Conservation (phyloP, 176 grass and related monocot species). For the Chloris gayana region DNA sequence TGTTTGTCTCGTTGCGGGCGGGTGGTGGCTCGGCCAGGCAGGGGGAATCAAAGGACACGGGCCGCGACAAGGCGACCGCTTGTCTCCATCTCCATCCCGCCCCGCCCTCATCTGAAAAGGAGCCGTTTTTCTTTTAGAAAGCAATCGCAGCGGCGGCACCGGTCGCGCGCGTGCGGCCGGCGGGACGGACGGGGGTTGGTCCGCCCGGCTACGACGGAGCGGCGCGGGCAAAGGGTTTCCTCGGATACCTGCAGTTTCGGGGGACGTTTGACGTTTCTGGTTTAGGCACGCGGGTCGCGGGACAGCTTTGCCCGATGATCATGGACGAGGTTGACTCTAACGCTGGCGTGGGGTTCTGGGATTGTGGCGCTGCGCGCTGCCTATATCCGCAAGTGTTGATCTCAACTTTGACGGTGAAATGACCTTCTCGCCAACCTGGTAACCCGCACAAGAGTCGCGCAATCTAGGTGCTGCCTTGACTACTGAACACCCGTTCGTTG, state of each 20-base stretch:
- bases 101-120: constrained; percentile 1
- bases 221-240: constrained; percentile 38
- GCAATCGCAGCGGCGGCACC: not conserved
- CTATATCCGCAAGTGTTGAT: not conserved
- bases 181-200: not conserved
- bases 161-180: not conserved
- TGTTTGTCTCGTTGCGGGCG: constrained; percentile 43
- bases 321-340: not conserved
- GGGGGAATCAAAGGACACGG: constrained; percentile 52
- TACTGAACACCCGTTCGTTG: not conserved
- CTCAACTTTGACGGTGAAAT: not conserved
- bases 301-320: not conserved
- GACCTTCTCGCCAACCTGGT: not conserved
- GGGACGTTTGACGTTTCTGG: constrained; percentile 44
- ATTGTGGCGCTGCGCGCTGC: not conserved
- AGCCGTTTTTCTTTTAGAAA: not conserved
- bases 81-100: constrained; percentile 27
- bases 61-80: constrained; percentile 46
- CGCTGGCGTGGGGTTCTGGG: not conserved
- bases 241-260: constrained; percentile 35
- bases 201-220: not conserved
- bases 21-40: constrained; percentile 33
- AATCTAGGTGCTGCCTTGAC: not conserved
- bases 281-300: not conserved
- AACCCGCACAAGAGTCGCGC: not conserved